Evolutionary conservation across 2,329 filamentous ascomycete species (phyloP).

Genomic region (Botrytis tulipae): DNA sequence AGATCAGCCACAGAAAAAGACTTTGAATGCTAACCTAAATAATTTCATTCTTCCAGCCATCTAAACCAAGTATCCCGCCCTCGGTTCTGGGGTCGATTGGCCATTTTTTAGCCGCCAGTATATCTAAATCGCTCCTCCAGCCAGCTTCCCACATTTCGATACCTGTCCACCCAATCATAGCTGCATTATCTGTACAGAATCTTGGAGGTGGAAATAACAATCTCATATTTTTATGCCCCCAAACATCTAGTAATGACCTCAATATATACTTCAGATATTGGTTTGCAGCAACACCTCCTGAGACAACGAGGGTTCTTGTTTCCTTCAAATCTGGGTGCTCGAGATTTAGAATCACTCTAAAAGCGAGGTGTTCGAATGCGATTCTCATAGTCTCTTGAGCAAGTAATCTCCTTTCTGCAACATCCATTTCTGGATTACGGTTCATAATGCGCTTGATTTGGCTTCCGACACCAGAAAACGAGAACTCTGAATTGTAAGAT

Average conservation of each 20-base stretch:
- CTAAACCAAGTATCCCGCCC: constrained; percentile 64
- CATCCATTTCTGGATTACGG: constrained; percentile 46
- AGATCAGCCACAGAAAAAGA: neutral
- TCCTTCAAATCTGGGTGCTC: constrained; percentile 29
- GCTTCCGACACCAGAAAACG: constrained; percentile 71
- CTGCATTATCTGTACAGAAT: constrained; percentile 91
- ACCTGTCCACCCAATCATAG: constrained; percentile 95
- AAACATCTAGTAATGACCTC: constrained; percentile 56
- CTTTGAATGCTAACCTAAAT: neutral
- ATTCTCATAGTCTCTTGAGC: constrained; percentile 74
- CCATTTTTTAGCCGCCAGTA: constrained; percentile 68
- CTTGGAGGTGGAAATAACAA: constrained; percentile 72
- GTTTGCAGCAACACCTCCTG: constrained; percentile 90
- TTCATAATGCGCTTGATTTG: constrained; percentile 57
- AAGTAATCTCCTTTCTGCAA: constrained; percentile 64
- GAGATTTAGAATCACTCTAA: constrained; percentile 69
- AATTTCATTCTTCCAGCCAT: constrained; percentile 46
- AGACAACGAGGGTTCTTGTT: constrained; percentile 69
- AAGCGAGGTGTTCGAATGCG: constrained; percentile 83
- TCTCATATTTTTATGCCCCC: constrained; percentile 60
- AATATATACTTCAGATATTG: constrained; percentile 70
- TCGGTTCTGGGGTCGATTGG: constrained; percentile 61
- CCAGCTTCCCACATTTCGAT: constrained; percentile 88
- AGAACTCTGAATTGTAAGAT: constrained; percentile 50
- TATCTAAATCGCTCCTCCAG: constrained; percentile 60